phyloP scores from a whole-genome alignment of 345 rosid species.

The Corchorus capsularis region DNA sequence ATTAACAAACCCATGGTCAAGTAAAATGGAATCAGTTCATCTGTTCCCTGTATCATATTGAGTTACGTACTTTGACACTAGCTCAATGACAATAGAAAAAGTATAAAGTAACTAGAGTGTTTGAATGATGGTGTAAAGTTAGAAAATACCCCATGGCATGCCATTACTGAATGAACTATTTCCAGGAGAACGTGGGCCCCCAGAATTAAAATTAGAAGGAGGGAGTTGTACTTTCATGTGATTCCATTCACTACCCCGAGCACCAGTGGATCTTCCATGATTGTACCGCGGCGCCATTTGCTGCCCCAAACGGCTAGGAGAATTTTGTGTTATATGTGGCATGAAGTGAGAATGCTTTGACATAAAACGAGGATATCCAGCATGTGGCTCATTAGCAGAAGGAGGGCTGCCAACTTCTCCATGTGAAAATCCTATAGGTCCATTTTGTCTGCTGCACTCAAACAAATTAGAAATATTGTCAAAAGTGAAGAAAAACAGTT shows the following conservation, averaged over 20 bases:
- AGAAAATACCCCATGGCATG: slow-evolving; percentile 81
- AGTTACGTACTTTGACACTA: slow-evolving; percentile 6
- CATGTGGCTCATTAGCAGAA: slow-evolving; percentile 57
- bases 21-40: slow-evolving; percentile 17
- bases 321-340: slow-evolving; percentile 64
- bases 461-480: slow-evolving; percentile 19
- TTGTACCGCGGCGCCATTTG: slow-evolving; percentile 57
- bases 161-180: slow-evolving; percentile 68
- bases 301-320: slow-evolving; percentile 94
- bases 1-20: slow-evolving; percentile 29
- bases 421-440: slow-evolving; percentile 53
- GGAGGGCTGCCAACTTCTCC: slow-evolving; percentile 74
- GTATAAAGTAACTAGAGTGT: background rate
- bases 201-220: slow-evolving; percentile 57
- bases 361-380: slow-evolving; percentile 57
- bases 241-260: slow-evolving; percentile 66
- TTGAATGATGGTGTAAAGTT: slow-evolving; percentile 25
- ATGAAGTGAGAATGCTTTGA: slow-evolving; percentile 59
- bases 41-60: background rate
- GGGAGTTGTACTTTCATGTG: slow-evolving; percentile 70
- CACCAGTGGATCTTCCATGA: slow-evolving; percentile 58
- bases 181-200: slow-evolving; percentile 77
- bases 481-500: background rate
- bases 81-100: background rate
- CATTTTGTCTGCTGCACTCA: slow-evolving; percentile 73